phyloP scores from a whole-genome alignment of 768 basidiomycete genomes.

The Russula vinacea region DNA sequence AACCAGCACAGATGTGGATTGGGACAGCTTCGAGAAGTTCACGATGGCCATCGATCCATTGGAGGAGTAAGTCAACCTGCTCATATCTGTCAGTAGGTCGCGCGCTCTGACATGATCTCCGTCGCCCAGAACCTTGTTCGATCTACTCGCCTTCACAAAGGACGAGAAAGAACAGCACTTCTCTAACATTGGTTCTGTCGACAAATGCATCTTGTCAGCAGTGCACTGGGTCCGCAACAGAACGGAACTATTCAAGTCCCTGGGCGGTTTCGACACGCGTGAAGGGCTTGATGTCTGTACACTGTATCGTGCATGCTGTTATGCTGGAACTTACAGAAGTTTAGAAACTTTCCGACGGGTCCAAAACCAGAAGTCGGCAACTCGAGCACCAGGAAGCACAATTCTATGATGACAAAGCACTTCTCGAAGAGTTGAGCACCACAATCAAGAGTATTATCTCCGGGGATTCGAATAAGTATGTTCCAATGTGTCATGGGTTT shows the following conservation, averaged over 20 bases:
- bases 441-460: not conserved
- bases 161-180: slow-evolving; percentile 21
- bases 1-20: slow-evolving; percentile 1
- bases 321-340: not conserved
- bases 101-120: slow-evolving; percentile 1
- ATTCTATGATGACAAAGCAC: slow-evolving; percentile 12
- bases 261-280: slow-evolving; percentile 7
- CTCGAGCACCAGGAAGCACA: slow-evolving; percentile 14
- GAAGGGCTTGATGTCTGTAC: slow-evolving; percentile 7
- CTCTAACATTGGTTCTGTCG: not conserved
- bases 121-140: slow-evolving; percentile 17
- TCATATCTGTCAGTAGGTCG: not conserved
- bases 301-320: not conserved
- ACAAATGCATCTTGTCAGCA: not conserved
- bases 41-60: slow-evolving; percentile 30
- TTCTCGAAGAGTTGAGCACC: slow-evolving; percentile 10
- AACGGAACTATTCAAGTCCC: not conserved
- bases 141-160: slow-evolving; percentile 11
- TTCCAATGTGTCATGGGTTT: not conserved
- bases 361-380: not conserved
- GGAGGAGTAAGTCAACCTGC: slow-evolving; percentile 20
- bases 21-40: slow-evolving; percentile 29
- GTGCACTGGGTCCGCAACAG: slow-evolving; percentile 19
- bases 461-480: not conserved
- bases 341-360: slow-evolving; percentile 5